Conservation (phyloP, 208 protist genomes). For the Crithidia mellificae region DNA sequence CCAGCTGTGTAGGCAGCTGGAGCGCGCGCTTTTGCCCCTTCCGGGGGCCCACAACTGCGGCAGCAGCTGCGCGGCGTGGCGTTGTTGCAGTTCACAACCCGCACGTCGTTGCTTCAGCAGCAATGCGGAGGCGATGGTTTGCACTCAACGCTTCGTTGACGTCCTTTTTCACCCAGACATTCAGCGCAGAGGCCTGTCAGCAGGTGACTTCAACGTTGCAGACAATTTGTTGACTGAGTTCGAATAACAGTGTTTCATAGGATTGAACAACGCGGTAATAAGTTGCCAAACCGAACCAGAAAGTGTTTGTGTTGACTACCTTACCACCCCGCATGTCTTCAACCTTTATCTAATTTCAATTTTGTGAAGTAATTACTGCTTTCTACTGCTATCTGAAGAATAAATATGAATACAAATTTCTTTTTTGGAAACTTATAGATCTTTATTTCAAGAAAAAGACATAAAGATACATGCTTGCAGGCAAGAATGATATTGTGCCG, state of each 20-base stretch:
- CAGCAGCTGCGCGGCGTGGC: neutral
- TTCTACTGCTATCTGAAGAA: too few relatives aligned
- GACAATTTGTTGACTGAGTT: neutral
- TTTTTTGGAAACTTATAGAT: too few relatives aligned
- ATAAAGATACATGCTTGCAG: too few relatives aligned
- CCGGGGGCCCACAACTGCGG: constrained; percentile 1
- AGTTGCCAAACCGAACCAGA: too few relatives aligned
- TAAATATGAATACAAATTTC: too few relatives aligned
- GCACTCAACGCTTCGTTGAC: constrained; percentile 16
- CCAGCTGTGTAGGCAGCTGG: neutral
- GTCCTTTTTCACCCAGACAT: constrained; percentile 10
- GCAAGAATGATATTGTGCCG: too few relatives aligned
- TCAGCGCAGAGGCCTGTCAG: neutral
- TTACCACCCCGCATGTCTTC: too few relatives aligned
- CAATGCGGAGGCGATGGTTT: constrained; percentile 22
- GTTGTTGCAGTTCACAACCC: neutral
- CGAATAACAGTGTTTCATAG: neutral
- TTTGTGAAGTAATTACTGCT: too few relatives aligned
- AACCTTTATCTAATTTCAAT: too few relatives aligned
- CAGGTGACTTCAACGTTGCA: constrained; percentile 1
- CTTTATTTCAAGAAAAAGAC: too few relatives aligned
- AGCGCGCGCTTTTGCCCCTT: neutral
- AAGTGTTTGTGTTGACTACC: too few relatives aligned
- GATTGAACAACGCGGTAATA: neutral
- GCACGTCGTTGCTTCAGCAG: neutral